These are phyloP conservation scores for Blastocystis sp. DNA, from an alignment of 352 stramenopile species.

Conservation along the genomic window DNA sequence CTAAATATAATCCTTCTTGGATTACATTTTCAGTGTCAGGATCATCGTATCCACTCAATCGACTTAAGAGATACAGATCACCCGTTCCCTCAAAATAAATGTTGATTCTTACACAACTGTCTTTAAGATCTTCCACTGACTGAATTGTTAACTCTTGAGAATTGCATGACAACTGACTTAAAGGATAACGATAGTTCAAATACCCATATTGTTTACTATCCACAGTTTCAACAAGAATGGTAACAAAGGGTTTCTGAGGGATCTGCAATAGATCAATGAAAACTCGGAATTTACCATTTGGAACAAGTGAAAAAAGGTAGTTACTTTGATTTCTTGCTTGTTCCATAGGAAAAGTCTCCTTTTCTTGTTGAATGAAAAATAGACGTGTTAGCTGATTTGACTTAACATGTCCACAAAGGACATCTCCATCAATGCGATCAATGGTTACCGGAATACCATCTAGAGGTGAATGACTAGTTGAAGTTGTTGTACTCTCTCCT, in stretches of 20 bases:
- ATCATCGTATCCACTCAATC: neutral
- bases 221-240: neutral
- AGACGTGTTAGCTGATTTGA: neutral
- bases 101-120: neutral
- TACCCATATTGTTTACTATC: neutral
- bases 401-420: neutral
- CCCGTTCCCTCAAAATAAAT: neutral
- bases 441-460: neutral
- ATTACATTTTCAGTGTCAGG: neutral
- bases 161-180: neutral
- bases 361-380: neutral
- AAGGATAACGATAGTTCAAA: neutral
- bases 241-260: neutral
- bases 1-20: constrained; percentile 14
- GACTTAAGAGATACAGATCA: constrained; percentile 11
- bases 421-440: neutral
- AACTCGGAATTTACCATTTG: neutral
- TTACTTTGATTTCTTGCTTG: neutral
- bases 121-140: neutral
- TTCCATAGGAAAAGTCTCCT: neutral
- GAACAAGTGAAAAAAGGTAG: neutral
- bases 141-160: neutral
- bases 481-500: neutral
- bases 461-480: neutral
- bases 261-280: neutral